Conservation (phyloP, 768 basidiomycete genomes). For the Neoboletus brunneissimus region DNA sequence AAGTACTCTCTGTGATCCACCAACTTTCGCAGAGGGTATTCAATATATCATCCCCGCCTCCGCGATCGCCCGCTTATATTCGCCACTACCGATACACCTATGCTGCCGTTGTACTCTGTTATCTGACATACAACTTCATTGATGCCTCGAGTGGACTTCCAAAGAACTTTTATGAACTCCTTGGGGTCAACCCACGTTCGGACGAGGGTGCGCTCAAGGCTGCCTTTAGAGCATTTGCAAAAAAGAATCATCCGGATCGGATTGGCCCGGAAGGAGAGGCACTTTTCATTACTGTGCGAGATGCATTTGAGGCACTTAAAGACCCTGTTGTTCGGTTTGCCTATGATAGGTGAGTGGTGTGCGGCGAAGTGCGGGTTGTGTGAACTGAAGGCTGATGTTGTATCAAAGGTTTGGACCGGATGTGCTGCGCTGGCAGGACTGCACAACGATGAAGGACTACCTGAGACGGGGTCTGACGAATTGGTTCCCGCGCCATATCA, state of each 20-base stretch:
- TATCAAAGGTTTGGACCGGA: constrained; percentile 69
- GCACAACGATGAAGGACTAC: constrained; percentile 68
- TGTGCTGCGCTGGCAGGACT: constrained; percentile 63
- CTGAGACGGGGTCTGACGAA: constrained; percentile 61
- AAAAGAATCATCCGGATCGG: constrained; percentile 73
- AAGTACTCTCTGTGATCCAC: constrained; percentile 49
- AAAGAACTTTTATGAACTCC: constrained; percentile 77
- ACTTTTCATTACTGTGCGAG: constrained; percentile 66
- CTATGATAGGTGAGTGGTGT: constrained; percentile 66
- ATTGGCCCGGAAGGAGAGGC: constrained; percentile 55
- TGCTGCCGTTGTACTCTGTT: constrained; percentile 59
- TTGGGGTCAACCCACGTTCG: constrained; percentile 58
- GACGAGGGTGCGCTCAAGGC: constrained; percentile 66
- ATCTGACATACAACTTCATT: constrained; percentile 63
- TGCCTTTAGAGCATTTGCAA: constrained; percentile 75
- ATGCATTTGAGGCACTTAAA: constrained; percentile 76
- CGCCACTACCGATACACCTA: constrained; percentile 66
- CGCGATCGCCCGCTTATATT: constrained; percentile 43
- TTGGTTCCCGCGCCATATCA: constrained; percentile 64
- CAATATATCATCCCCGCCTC: constrained; percentile 37
- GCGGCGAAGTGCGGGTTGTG: not conserved
- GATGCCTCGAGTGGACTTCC: constrained; percentile 54
- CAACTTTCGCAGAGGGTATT: constrained; percentile 31
- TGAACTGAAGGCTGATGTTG: not conserved
- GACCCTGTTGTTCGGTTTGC: constrained; percentile 78